Conservation (phyloP, 495 filamentous ascomycete genomes). For the Aspergillus hancockii region DNA sequence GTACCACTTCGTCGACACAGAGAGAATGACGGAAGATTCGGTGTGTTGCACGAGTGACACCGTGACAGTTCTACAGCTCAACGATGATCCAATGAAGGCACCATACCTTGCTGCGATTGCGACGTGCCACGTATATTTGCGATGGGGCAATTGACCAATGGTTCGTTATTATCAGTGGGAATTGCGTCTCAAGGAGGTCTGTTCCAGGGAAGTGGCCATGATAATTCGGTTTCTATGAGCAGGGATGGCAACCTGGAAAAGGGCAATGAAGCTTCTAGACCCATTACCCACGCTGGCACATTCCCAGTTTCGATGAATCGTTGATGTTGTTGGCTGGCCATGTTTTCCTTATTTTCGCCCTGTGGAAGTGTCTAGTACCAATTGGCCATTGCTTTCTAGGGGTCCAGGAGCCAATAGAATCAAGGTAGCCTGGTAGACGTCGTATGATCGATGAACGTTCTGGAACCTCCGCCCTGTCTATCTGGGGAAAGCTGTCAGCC, state of each 20-base stretch:
- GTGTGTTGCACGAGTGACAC: neutral
- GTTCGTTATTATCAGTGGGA: neutral
- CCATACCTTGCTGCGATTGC: neutral
- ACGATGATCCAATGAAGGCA: neutral
- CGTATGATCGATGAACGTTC: neutral
- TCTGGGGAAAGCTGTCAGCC: neutral
- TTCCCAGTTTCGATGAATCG: neutral
- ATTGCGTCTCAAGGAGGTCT: neutral
- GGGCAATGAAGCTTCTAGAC: neutral
- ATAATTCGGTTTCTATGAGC: neutral
- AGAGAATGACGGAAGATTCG: neutral
- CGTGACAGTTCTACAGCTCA: neutral
- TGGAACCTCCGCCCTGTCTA: too few species aligned
- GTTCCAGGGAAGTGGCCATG: neutral
- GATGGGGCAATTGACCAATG: neutral
- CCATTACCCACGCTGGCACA: neutral
- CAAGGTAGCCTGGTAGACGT: neutral
- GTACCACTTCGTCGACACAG: neutral
- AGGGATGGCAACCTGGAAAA: too few species aligned
- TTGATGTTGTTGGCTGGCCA: neutral
- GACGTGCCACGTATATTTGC: neutral
- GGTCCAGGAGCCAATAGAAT: neutral
- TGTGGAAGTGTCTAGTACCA: neutral
- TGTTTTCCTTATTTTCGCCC: neutral
- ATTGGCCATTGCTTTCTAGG: neutral